Conservation (phyloP, 768 basidiomycete genomes). For the Termitomyces sp. region DNA sequence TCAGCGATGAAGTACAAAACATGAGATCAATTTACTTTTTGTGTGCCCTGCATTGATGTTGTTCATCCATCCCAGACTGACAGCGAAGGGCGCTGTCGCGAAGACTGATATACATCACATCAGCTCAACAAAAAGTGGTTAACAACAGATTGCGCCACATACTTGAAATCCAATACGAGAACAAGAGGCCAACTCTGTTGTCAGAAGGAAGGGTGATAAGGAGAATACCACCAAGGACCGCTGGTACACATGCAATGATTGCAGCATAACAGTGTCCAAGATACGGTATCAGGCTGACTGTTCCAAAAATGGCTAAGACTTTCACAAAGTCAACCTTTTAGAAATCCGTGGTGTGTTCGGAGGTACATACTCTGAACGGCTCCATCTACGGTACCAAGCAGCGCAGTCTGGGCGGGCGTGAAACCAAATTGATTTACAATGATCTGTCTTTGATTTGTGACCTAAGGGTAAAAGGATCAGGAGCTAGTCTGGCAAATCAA, state of each 20-base stretch:
- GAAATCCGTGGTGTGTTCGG: background rate
- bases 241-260: conserved; percentile 60
- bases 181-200: conserved; percentile 66
- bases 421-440: conserved; percentile 74
- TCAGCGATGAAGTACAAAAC: background rate
- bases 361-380: conserved; percentile 59
- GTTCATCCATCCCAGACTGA: conserved; percentile 68
- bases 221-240: conserved; percentile 65
- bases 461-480: conserved; percentile 30
- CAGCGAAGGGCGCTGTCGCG: conserved; percentile 58
- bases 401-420: conserved; percentile 59
- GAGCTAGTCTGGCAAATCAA: background rate
- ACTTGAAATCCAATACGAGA: conserved; percentile 75
- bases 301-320: conserved; percentile 42
- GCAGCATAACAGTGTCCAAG: conserved; percentile 65
- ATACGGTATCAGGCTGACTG: conserved; percentile 54
- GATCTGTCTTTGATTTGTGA: conserved; percentile 76
- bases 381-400: conserved; percentile 75
- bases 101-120: conserved; percentile 40
- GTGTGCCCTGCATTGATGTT: conserved; percentile 68
- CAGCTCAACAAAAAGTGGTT: background rate
- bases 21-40: conserved; percentile 43
- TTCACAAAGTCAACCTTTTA: background rate
- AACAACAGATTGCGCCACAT: conserved; percentile 22
- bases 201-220: conserved; percentile 60